Conservation (phyloP, 2,329 filamentous ascomycete genomes). For the Alternaria incomplexa region DNA sequence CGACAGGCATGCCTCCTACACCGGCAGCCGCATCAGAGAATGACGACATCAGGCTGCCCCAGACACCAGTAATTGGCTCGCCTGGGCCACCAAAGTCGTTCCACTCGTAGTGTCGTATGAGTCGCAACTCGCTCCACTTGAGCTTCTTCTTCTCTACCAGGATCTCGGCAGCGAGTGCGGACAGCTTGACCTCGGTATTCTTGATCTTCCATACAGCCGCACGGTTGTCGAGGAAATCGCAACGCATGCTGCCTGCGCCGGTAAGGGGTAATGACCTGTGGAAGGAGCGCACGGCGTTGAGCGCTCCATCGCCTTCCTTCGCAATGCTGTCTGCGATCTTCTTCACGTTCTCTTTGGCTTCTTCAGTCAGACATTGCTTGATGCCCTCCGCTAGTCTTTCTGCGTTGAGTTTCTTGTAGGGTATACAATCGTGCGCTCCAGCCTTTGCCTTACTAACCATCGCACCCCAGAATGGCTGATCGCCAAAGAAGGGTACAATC, state of each 20-base stretch:
- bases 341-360: slow-evolving; percentile 64
- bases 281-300: slow-evolving; percentile 72
- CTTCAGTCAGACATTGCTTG: slow-evolving; percentile 67
- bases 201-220: slow-evolving; percentile 72
- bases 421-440: slow-evolving; percentile 67
- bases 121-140: slow-evolving; percentile 67
- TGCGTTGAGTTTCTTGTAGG: slow-evolving; percentile 69
- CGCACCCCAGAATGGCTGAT: slow-evolving; percentile 78
- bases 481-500: slow-evolving; percentile 80
- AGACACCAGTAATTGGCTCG: slow-evolving; percentile 72
- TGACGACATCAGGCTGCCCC: slow-evolving; percentile 66
- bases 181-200: slow-evolving; percentile 65
- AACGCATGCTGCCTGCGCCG: slow-evolving; percentile 61
- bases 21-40: slow-evolving; percentile 67
- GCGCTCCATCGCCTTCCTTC: slow-evolving; percentile 68
- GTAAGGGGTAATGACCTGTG: slow-evolving; percentile 64
- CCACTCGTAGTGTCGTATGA: slow-evolving; percentile 73
- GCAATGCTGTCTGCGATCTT: slow-evolving; percentile 68
- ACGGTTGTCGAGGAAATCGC: slow-evolving; percentile 67
- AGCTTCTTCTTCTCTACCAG: slow-evolving; percentile 67
- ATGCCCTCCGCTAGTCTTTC: slow-evolving; percentile 75
- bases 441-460: slow-evolving; percentile 70
- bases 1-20: slow-evolving; percentile 67
- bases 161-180: slow-evolving; percentile 69
- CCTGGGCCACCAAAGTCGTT: slow-evolving; percentile 79